Conservation (phyloP, 2,329 filamentous ascomycete species). For the Fusarium sp. region DNA sequence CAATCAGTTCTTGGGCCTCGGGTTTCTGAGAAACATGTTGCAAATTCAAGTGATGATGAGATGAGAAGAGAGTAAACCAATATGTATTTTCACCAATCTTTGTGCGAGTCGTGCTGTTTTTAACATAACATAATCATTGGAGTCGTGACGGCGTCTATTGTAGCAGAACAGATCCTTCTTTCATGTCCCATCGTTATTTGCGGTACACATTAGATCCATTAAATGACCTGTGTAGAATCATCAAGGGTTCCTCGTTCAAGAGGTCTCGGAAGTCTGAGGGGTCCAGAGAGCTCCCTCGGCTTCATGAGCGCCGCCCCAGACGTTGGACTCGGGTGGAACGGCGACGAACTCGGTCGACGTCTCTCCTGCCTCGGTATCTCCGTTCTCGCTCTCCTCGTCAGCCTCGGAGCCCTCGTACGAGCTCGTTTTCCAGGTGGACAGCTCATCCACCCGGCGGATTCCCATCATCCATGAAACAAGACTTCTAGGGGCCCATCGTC, state of each 20-base stretch:
- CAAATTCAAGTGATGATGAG: not conserved
- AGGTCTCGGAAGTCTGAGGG: constrained; percentile 40
- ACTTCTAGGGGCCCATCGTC: constrained; percentile 79
- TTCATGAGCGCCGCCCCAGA: constrained; percentile 52
- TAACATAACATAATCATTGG: constrained; percentile 36
- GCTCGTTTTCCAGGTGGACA: constrained; percentile 65
- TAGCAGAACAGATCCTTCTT: constrained; percentile 41
- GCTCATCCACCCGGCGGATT: constrained; percentile 70
- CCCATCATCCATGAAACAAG: constrained; percentile 97
- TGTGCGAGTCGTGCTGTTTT: not conserved
- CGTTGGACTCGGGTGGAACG: constrained; percentile 57
- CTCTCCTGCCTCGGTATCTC: constrained; percentile 41
- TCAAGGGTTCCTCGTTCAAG: constrained; percentile 23
- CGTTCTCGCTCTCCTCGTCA: constrained; percentile 50
- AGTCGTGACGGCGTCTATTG: constrained; percentile 49
- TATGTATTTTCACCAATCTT: not conserved
- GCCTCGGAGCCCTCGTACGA: constrained; percentile 52
- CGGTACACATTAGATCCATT: constrained; percentile 28
- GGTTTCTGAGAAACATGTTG: not conserved
- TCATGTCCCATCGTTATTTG: constrained; percentile 41
- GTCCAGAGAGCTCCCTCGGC: constrained; percentile 60
- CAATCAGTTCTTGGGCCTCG: not conserved
- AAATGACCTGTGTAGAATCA: constrained; percentile 24
- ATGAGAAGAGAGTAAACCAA: not conserved
- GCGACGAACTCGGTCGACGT: constrained; percentile 62